phyloP scores from a whole-genome alignment of 2,329 filamentous ascomycete species.

The Sarocladium oryzae region DNA sequence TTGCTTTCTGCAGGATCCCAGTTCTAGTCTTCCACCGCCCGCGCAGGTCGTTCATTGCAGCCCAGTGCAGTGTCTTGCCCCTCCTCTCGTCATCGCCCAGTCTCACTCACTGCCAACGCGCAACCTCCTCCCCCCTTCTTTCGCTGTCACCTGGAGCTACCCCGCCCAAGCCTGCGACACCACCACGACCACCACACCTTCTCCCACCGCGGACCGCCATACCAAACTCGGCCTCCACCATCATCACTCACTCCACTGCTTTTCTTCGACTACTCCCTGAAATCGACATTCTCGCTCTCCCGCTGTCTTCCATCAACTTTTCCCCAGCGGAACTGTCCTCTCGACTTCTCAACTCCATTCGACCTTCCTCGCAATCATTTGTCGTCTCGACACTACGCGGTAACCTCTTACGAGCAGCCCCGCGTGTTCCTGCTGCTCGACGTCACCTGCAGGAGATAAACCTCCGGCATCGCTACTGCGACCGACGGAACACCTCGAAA shows the following conservation, averaged over 20 bases:
- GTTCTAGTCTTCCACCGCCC: not conserved
- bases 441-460: slow-evolving; percentile 6
- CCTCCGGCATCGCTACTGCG: not conserved
- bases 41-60: too few species aligned
- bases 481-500: not conserved
- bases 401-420: not conserved
- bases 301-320: not conserved
- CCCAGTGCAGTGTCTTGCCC: not conserved
- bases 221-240: not conserved
- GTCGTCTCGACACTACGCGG: not conserved
- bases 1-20: slow-evolving; percentile 6
- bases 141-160: not conserved
- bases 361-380: not conserved
- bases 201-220: not conserved
- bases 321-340: not conserved
- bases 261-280: not conserved
- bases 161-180: not conserved
- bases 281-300: not conserved
- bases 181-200: not conserved
- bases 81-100: slow-evolving; percentile 6
- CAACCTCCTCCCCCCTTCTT: not conserved
- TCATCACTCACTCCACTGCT: not conserved
- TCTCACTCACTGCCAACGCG: not conserved
- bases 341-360: not conserved
- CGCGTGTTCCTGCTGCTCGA: not conserved